Percentiles rank a stretch among this genome's conserved stretches.
These are phyloP conservation scores for Salvia splendens DNA, from an alignment of 257 asterid genomes.

Conservation along the genomic window DNA sequence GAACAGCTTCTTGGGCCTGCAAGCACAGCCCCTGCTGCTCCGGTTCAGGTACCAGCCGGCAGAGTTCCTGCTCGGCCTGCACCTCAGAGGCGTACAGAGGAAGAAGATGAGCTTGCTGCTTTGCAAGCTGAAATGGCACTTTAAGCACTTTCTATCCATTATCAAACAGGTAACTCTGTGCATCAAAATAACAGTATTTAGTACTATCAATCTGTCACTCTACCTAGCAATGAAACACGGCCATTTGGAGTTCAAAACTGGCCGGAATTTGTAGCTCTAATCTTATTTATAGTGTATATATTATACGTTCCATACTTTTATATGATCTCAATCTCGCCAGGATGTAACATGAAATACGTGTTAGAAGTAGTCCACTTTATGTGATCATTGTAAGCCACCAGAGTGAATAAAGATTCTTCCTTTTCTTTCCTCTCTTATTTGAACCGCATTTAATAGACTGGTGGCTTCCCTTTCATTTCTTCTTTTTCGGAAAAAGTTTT, in stretches of 20 bases:
- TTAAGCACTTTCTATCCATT: slow-evolving; percentile 30
- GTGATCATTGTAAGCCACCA: background rate
- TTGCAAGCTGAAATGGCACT: slow-evolving; percentile 91
- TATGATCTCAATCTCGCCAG: too few relatives aligned
- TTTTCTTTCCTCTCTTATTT: too few relatives aligned
- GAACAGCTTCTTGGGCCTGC: slow-evolving; percentile 77
- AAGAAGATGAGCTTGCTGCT: slow-evolving; percentile 82
- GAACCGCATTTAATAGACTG: too few relatives aligned
- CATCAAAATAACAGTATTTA: background rate
- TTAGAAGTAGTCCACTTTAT: slow-evolving; percentile 18
- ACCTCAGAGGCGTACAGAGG: slow-evolving; percentile 58
- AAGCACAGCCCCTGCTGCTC: slow-evolving; percentile 53
- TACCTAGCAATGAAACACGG: background rate
- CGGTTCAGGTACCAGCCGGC: slow-evolving; percentile 48
- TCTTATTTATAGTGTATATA: too few relatives aligned
- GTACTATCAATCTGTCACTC: background rate
- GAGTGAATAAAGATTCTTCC: too few relatives aligned
- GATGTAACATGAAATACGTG: slow-evolving; percentile 19
- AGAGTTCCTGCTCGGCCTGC: slow-evolving; percentile 53
- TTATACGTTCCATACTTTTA: too few relatives aligned
- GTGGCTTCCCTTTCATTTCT: too few relatives aligned
- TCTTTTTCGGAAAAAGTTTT: too few relatives aligned
- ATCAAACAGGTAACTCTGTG: slow-evolving; percentile 15
- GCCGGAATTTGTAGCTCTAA: background rate
- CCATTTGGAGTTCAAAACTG: too few relatives aligned